phyloP scores from a whole-genome alignment of 106 monocot species.

The Allium cepa region DNA sequence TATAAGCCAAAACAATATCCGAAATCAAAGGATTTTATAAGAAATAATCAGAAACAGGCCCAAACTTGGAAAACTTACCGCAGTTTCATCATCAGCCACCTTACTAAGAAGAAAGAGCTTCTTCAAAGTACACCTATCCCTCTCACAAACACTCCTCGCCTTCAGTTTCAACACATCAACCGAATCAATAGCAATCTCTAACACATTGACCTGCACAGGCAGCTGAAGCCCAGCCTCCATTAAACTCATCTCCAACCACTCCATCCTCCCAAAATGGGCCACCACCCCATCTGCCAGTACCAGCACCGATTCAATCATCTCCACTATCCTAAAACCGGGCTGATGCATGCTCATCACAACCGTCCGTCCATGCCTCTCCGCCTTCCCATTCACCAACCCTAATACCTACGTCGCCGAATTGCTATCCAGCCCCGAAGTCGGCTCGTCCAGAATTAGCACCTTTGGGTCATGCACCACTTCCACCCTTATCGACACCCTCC shows the following conservation, averaged over 20 bases:
- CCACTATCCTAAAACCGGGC: conserved; percentile 58
- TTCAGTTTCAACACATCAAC: background rate
- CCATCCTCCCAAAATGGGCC: conserved; percentile 64
- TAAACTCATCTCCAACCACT: conserved; percentile 33
- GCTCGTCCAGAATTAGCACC: conserved; percentile 85
- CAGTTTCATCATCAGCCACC: too few relatives aligned
- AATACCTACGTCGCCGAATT: conserved; percentile 64
- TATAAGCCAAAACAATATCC: too few relatives aligned
- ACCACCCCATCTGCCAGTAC: conserved; percentile 60
- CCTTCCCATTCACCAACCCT: conserved; percentile 61
- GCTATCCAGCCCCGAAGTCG: conserved; percentile 90
- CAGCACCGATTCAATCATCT: conserved; percentile 54
- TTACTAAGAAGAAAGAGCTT: too few relatives aligned
- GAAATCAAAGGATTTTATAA: too few relatives aligned
- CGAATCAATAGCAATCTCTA: conserved; percentile 64
- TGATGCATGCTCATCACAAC: too few relatives aligned
- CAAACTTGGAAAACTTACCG: too few relatives aligned
- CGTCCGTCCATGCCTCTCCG: conserved; percentile 52
- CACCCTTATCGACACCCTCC: conserved; percentile 72
- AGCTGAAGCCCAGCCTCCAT: conserved; percentile 26
- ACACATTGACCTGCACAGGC: conserved; percentile 48
- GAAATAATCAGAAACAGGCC: too few relatives aligned
- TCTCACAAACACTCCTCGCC: conserved; percentile 7
- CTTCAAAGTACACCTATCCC: too few relatives aligned
- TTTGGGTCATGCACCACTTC: conserved; percentile 63